These are phyloP conservation scores for Cucumis cinereus DNA, from an alignment of 306 rosid species.

Conservation along the genomic window DNA sequence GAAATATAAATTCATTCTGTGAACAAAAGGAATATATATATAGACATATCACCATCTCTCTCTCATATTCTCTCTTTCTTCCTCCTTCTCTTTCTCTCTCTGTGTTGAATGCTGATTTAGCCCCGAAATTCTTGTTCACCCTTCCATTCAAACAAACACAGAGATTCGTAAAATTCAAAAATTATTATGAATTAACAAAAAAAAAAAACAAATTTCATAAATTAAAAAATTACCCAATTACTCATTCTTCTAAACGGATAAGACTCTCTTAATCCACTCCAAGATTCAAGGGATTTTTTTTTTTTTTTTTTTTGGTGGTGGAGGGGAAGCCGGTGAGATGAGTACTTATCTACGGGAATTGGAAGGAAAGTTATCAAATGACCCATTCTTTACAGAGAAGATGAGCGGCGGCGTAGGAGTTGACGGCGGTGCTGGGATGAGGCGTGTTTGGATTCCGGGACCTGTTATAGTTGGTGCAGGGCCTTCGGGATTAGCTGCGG, in stretches of 20 bases:
- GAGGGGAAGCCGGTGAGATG: constrained; percentile 4
- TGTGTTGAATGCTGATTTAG: constrained; percentile 46
- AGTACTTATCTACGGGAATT: constrained; percentile 25
- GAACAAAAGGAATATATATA: constrained; percentile 30
- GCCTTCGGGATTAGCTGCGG: constrained; percentile 58
- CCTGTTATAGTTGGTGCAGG: constrained; percentile 66
- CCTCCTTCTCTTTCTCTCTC: constrained; percentile 9
- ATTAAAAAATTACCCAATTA: not conserved
- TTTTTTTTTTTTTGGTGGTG: not conserved
- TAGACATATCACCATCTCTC: constrained; percentile 32
- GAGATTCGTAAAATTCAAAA: not conserved
- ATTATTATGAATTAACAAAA: not conserved
- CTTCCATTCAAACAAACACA: constrained; percentile 25
- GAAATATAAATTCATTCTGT: constrained; percentile 9
- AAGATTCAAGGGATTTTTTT: constrained; percentile 16
- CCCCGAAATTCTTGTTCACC: constrained; percentile 41
- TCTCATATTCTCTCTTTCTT: constrained; percentile 15
- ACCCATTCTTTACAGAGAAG: constrained; percentile 32
- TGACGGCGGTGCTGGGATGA: not conserved
- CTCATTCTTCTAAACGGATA: constrained; percentile 33
- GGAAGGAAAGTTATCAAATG: constrained; percentile 52
- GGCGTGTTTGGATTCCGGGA: constrained; percentile 18
- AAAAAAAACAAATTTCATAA: not conserved
- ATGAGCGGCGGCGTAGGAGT: not conserved
- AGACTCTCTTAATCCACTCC: constrained; percentile 39